These are phyloP conservation scores for Macrocybe gigantea DNA, from an alignment of 768 basidiomycete genomes.

Conservation along the genomic window DNA sequence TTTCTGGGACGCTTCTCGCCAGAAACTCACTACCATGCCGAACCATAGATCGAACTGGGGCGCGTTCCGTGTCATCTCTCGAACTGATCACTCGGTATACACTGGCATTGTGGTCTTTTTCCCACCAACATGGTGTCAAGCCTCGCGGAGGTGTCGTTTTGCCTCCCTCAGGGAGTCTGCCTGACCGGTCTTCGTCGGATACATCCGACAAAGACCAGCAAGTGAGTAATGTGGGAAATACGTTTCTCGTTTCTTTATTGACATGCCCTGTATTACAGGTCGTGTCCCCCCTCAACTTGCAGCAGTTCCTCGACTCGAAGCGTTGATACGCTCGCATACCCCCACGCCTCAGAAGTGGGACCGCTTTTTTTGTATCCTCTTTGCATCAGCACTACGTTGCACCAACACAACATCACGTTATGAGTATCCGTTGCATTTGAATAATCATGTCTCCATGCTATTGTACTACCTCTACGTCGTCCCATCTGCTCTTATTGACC, in stretches of 20 bases:
- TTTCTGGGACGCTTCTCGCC: neutral
- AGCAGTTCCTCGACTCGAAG: conserved; percentile 44
- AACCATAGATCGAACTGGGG: conserved; percentile 41
- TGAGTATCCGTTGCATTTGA: conserved; percentile 3
- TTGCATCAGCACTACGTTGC: neutral
- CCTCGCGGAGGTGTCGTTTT: conserved; percentile 42
- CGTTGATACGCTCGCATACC: conserved; percentile 19
- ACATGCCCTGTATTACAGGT: conserved; percentile 18
- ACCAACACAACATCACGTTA: neutral
- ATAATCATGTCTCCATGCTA: conserved; percentile 13
- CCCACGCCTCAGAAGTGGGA: neutral
- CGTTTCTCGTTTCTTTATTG: neutral
- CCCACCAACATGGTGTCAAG: conserved; percentile 45
- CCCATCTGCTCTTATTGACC: conserved; percentile 61
- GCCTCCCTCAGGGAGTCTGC: conserved; percentile 27
- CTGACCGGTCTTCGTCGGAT: conserved; percentile 9
- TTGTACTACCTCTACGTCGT: conserved; percentile 48
- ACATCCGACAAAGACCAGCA: conserved; percentile 28
- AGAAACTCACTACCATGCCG: neutral
- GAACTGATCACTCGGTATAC: conserved; percentile 67
- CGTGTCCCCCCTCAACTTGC: conserved; percentile 51
- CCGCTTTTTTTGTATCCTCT: too few species aligned
- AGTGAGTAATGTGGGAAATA: conserved; percentile 18
- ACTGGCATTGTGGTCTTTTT: conserved; percentile 49
- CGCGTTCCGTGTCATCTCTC: conserved; percentile 50